A percentile compares a stretch with the other conserved stretches of the same genome.
Conservation (phyloP, 495 filamentous ascomycete species). For the Hyaloscypha hepaticicola region DNA sequence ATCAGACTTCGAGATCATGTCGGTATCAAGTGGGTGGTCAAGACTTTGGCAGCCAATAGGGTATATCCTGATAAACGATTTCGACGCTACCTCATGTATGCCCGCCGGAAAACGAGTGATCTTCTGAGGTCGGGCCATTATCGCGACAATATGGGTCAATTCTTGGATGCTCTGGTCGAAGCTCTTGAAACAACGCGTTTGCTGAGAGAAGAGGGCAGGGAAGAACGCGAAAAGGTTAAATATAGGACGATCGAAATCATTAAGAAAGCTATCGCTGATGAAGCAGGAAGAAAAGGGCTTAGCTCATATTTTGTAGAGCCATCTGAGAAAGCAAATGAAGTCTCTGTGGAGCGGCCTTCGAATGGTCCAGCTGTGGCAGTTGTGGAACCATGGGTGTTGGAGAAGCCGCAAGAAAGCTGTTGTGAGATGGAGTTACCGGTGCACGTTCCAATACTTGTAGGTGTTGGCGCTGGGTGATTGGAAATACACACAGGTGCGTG, state of each 20-base stretch:
- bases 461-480: neutral
- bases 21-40: slow-evolving; percentile 37
- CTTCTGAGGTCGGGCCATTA: neutral
- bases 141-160: slow-evolving; percentile 1
- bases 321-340: neutral
- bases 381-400: neutral
- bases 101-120: slow-evolving; percentile 21
- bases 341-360: neutral
- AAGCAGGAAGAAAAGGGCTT: neutral
- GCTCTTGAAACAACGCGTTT: slow-evolving; percentile 16
- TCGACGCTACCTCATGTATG: slow-evolving; percentile 35
- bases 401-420: neutral
- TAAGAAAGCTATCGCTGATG: slow-evolving; percentile 23
- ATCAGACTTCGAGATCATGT: slow-evolving; percentile 35
- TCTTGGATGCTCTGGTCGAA: neutral
- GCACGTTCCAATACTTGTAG: neutral
- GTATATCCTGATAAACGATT: slow-evolving; percentile 34
- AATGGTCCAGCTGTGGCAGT: neutral
- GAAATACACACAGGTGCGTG: no score
- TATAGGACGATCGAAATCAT: slow-evolving; percentile 25
- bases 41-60: slow-evolving; percentile 30
- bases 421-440: neutral
- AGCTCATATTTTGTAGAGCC: neutral
- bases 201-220: slow-evolving; percentile 14
- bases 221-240: slow-evolving; percentile 24